Base-by-base conservation (phyloP, 768 basidiomycete genomes). In the Suillus americanus region DNA sequence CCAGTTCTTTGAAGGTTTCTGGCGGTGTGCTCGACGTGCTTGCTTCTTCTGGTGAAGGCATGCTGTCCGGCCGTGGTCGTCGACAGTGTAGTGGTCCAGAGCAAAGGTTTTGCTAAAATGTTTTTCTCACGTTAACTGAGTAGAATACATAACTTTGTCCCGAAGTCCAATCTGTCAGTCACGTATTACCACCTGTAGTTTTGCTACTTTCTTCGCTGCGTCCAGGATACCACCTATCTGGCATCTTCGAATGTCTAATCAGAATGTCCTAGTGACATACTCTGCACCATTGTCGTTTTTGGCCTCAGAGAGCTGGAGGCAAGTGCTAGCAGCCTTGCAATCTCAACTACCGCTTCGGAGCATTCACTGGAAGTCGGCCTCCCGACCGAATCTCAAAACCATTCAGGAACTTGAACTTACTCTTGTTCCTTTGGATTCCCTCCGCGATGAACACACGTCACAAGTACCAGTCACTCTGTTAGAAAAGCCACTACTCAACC, bases 301-400 rank as follows among this genome's bases (percentile, higher is more conserved):
- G 28, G 80, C 86, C 8, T 91, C 93, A 1, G 85, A 87, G 45
- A 87, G 83, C 71, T 94, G 92, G 88, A 83, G 80, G 64, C 89
- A 91, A 72, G 83, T 92, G 33, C 81, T 86, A 65, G 75, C 80
- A 20, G 85, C 89, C 3, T 78, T 95, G 40, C 74, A 80, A n/a
- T 83, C 86, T 1, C 92, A 91, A 69, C 77, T 93, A 7, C 97
- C 97, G 0, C 80, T 99, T 61, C 87, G 90, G 60, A 96, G 90
- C 77, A 85, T 99, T 33, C 94, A 98, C 76, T 98, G 97, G 96
- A 96, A 92, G 75, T 85, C 91, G 20, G 71, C 84, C 5, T 85
- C 88, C 2, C 82, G 89, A 50, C 83, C 90, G 5, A 86, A 86
- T 18, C 80, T 95, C 50, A 85, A 91, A 67, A 97, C 94, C 1